Conservation (phyloP, 164 flowering plant species). For the Echeveria elegans region DNA sequence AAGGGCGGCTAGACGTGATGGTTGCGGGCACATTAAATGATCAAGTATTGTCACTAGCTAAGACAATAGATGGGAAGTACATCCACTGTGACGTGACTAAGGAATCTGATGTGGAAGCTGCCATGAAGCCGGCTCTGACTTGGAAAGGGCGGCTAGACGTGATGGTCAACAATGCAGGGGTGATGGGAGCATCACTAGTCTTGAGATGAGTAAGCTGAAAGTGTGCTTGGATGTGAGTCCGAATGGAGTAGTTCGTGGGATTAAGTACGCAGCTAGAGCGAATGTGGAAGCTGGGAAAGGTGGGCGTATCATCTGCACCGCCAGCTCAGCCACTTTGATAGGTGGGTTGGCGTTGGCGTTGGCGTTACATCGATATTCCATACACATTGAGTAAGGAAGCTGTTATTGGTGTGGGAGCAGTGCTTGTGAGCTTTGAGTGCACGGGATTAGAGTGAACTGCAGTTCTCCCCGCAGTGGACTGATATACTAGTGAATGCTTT, state of each 20-base stretch:
- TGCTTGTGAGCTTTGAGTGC: slow-evolving; percentile 62
- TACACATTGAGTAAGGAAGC: slow-evolving; percentile 68
- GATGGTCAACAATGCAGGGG: slow-evolving; percentile 85
- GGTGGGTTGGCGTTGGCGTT: slow-evolving; percentile 74
- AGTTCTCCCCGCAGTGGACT: slow-evolving; percentile 77
- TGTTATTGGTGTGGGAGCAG: slow-evolving; percentile 52
- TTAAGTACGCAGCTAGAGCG: slow-evolving; percentile 69
- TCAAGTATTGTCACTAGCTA: slow-evolving; percentile 35
- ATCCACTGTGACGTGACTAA: slow-evolving; percentile 61
- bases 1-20: slow-evolving; percentile 59
- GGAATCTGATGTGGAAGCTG: slow-evolving; percentile 52
- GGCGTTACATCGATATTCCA: no score
- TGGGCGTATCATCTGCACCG: slow-evolving; percentile 62
- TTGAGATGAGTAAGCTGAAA: slow-evolving; percentile 34
- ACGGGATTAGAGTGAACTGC: slow-evolving; percentile 82
- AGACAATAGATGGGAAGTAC: slow-evolving; percentile 47
- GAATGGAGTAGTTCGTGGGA: slow-evolving; percentile 48
- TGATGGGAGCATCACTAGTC: slow-evolving; percentile 52
- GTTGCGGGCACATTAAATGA: slow-evolving; percentile 73
- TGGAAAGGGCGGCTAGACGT: slow-evolving; percentile 68
- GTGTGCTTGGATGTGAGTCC: slow-evolving; percentile 38
- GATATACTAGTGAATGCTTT: slow-evolving; percentile 54
- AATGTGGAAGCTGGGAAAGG: slow-evolving; percentile 35
- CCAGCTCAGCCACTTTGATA: slow-evolving; percentile 68
- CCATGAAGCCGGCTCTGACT: slow-evolving; percentile 37